Base-by-base conservation (phyloP, 306 rosid genomes). In the Cicer pinnatifidum region DNA sequence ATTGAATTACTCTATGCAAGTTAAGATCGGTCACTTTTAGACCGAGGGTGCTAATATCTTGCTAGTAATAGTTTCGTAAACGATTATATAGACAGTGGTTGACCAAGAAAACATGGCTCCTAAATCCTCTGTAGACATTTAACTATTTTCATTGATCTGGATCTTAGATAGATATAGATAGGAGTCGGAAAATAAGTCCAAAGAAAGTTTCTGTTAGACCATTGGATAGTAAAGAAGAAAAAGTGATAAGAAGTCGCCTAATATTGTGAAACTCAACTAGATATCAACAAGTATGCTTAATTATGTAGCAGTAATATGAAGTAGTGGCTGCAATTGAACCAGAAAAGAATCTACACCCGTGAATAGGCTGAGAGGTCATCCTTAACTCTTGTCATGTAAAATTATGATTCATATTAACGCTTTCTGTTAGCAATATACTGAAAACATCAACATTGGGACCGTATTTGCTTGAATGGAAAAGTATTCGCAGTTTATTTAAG, bases 21-120 rank as follows among this genome's bases (percentile, higher is more conserved):
- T 50, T 72, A 77, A 12, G 69, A 62, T 61, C 69, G 33, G 64
- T 43, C 46, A 19, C 6, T 68, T 35, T 73, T 61, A 67, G 57
- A 54, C 51, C 8, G 50, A 51, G 69, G 13, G 37, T 62, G 44
- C 11, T 53, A 44, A 72, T 52, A 19, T 56, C 73, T 76, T n/a
- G 33, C 45, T 44, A 44, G 44, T 45, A 17, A 5, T 46, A 12
- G 58, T 67, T 39, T 63, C 57, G 33, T 76, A 46, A 64, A 63
- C 69, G 6, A 51, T 57, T 37, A 68, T 23, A 17, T 8, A 13
- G 69, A 19, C 73, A 69, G 40, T 51, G 39, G 54, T 75, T 61
- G 73, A 40, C 75, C 61, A 67, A 67, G 48, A 63, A 12, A 39
- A 51, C 3, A 37, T 13, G 46, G 12, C 57, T 53, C 41, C 64